Evolutionary conservation across 495 filamentous ascomycete genomes (phyloP).

Genomic region (Penicilliopsis zonata): DNA sequence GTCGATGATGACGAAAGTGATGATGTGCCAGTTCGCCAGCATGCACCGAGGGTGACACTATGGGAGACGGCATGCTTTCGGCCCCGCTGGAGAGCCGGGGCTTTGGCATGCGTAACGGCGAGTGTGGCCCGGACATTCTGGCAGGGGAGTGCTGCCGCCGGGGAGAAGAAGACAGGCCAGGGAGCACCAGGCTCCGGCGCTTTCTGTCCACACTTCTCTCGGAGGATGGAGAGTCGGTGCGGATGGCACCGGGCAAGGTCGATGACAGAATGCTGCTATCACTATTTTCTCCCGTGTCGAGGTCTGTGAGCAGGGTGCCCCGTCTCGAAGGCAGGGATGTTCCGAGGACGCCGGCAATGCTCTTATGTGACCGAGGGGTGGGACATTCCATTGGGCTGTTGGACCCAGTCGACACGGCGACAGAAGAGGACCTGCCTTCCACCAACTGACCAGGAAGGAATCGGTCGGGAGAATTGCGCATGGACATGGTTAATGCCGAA

Average conservation of each 20-base stretch:
- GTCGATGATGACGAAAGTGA: constrained; percentile 63
- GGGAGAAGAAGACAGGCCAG: constrained; percentile 58
- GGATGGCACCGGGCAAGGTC: constrained; percentile 50
- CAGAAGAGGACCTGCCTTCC: constrained; percentile 44
- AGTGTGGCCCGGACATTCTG: constrained; percentile 61
- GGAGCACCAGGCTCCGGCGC: constrained; percentile 68
- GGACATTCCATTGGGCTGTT: constrained; percentile 86
- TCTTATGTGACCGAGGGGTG: constrained; percentile 79
- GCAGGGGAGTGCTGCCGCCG: constrained; percentile 80
- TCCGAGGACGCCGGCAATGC: constrained; percentile 48
- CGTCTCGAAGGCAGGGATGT: constrained; percentile 53
- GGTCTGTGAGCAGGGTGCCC: constrained; percentile 62
- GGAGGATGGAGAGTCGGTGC: constrained; percentile 84
- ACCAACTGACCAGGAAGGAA: constrained; percentile 15
- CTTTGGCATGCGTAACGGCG: constrained; percentile 77
- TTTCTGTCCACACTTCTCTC: constrained; percentile 76
- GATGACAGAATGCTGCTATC: constrained; percentile 85
- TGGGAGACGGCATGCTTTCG: constrained; percentile 71
- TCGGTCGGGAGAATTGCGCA: constrained; percentile 28
- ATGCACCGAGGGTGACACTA: constrained; percentile 77
- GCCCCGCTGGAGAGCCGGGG: constrained; percentile 60
- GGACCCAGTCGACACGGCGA: constrained; percentile 59
- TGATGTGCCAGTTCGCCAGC: constrained; percentile 58
- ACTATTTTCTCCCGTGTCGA: constrained; percentile 66
- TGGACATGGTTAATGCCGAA: constrained; percentile 31